Evolutionary conservation across 768 basidiomycete genomes (phyloP).

Genomic region (Tylopilus sp.): DNA sequence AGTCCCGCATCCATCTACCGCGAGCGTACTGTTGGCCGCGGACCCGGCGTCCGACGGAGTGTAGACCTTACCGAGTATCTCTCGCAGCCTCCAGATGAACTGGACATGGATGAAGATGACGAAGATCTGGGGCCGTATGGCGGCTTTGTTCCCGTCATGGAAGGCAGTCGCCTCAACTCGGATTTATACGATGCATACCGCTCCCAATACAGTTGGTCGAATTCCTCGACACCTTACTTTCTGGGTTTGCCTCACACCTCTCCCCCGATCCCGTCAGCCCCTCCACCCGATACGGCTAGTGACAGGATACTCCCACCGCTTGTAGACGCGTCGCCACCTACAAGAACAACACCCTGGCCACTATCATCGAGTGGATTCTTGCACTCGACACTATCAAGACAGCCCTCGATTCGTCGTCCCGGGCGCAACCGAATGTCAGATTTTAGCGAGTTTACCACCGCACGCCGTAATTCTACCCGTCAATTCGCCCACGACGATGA

Average conservation of each 20-base stretch:
- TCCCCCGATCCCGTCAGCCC: constrained; percentile 26
- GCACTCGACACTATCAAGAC: constrained; percentile 45
- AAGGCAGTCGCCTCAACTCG: constrained; percentile 54
- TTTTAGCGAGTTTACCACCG: constrained; percentile 69
- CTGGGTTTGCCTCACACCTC: constrained; percentile 22
- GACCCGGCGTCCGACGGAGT: constrained; percentile 28
- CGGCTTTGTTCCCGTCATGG: constrained; percentile 35
- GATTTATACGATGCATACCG: constrained; percentile 66
- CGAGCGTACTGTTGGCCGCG: constrained; percentile 38
- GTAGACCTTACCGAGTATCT: constrained; percentile 51
- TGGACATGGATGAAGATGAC: constrained; percentile 66
- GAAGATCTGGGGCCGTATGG: constrained; percentile 52
- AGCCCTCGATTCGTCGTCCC: constrained; percentile 60
- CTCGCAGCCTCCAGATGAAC: constrained; percentile 49
- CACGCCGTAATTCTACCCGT: constrained; percentile 52
- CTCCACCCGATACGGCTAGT: constrained; percentile 20
- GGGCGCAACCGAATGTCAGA: constrained; percentile 54
- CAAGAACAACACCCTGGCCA: constrained; percentile 21
- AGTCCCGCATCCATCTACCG: constrained; percentile 54
- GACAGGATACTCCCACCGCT: constrained; percentile 30
- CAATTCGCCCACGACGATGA: constrained; percentile 32
- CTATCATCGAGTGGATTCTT: constrained; percentile 21
- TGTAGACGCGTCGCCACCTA: constrained; percentile 25
- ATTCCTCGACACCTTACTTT: constrained; percentile 24
- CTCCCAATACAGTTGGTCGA: constrained; percentile 33